A percentile compares a stretch with the other conserved stretches of the same genome.
Conservation (phyloP, 2,329 filamentous ascomycete genomes). For the Fusarium oligoseptatum region DNA sequence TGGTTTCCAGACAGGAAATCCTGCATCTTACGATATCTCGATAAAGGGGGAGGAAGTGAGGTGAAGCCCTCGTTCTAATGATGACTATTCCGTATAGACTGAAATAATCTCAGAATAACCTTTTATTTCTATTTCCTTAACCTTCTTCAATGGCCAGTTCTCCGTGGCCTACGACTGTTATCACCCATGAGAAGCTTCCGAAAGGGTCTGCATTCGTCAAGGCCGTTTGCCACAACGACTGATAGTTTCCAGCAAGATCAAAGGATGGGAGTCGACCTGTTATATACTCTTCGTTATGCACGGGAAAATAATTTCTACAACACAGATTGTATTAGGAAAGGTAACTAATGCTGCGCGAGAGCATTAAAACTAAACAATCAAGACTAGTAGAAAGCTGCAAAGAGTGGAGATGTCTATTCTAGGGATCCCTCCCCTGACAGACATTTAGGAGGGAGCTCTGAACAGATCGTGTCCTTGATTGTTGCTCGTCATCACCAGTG, state of each 20-base stretch:
- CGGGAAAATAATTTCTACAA: too few species aligned
- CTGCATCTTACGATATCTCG: background rate
- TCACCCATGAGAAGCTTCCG: background rate
- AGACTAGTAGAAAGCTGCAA: background rate
- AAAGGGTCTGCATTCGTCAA: background rate
- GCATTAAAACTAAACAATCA: too few species aligned
- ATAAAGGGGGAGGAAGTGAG: background rate
- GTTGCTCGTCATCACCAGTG: too few species aligned
- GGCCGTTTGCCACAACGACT: background rate
- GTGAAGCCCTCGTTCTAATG: background rate
- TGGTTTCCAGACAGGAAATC: background rate
- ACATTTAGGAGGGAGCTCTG: background rate
- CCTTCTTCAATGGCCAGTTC: background rate
- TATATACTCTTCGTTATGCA: background rate
- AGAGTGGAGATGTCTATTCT: background rate
- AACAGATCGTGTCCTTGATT: too few species aligned
- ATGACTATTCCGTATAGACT: background rate
- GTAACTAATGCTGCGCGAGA: too few species aligned
- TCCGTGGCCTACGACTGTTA: background rate
- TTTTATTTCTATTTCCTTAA: background rate
- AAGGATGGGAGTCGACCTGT: background rate
- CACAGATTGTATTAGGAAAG: too few species aligned
- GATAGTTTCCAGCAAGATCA: background rate
- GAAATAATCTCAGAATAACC: background rate
- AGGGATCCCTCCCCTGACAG: background rate